phyloP scores from a whole-genome alignment of 164 flowering plant genomes.

The Saururus chinensis region DNA sequence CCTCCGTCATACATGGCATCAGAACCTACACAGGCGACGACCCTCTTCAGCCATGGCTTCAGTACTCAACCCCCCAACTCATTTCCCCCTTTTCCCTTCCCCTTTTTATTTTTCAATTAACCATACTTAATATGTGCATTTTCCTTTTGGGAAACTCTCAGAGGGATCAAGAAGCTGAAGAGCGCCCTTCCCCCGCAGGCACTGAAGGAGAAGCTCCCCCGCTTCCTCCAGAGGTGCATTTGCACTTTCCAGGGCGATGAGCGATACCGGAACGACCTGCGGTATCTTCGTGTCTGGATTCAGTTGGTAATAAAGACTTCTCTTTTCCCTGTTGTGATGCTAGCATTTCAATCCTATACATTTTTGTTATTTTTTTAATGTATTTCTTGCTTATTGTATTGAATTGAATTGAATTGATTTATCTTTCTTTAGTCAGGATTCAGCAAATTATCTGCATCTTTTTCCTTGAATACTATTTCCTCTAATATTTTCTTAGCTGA shows the following conservation, averaged over 20 bases:
- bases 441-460: too few relatives aligned
- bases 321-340: neutral
- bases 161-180: slow-evolving; percentile 73
- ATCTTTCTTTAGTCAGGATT: too few relatives aligned
- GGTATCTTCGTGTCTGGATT: slow-evolving; percentile 85
- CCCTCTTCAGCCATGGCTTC: slow-evolving; percentile 90
- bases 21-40: slow-evolving; percentile 68
- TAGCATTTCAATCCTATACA: neutral
- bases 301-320: slow-evolving; percentile 53
- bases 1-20: slow-evolving; percentile 59
- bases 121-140: neutral
- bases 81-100: neutral
- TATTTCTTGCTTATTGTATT: too few relatives aligned
- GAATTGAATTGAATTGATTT: too few relatives aligned
- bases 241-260: slow-evolving; percentile 54
- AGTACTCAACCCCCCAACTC: slow-evolving; percentile 27
- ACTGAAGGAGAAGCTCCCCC: slow-evolving; percentile 77
- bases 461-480: too few relatives aligned
- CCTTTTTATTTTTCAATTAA: neutral
- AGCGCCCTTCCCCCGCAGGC: slow-evolving; percentile 47
- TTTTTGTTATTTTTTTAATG: too few relatives aligned
- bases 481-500: too few relatives aligned
- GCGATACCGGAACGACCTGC: slow-evolving; percentile 62
- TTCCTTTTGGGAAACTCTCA: slow-evolving; percentile 4
- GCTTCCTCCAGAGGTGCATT: slow-evolving; percentile 84